Evolutionary conservation across 257 asterid genomes (phyloP).

Genomic region (Lantana camara): DNA sequence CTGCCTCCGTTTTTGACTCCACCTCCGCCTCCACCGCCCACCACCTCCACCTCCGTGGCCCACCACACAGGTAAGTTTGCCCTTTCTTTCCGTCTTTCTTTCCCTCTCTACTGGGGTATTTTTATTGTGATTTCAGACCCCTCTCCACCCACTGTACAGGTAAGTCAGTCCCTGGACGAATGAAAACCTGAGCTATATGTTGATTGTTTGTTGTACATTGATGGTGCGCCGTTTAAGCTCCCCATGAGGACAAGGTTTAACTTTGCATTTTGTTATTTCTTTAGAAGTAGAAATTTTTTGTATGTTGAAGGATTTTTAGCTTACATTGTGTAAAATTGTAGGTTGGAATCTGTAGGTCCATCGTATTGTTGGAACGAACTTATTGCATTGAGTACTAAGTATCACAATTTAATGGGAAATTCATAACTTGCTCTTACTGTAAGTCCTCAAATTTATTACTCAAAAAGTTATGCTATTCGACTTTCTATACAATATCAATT

Average conservation of each 20-base stretch:
- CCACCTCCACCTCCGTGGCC: too few species aligned
- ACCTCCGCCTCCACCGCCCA: too few species aligned
- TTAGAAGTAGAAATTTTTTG: too few species aligned
- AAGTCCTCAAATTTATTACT: slow-evolving; percentile 36
- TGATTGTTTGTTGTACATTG: slow-evolving; percentile 77
- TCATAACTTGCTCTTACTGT: slow-evolving; percentile 88
- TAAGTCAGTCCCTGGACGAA: slow-evolving; percentile 70
- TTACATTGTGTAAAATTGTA: slow-evolving; percentile 31
- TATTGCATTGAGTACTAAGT: slow-evolving; percentile 89
- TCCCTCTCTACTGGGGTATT: too few species aligned
- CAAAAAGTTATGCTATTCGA: neutral
- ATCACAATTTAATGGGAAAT: slow-evolving; percentile 87
- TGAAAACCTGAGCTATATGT: slow-evolving; percentile 78
- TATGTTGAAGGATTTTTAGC: slow-evolving; percentile 15
- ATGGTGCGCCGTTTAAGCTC: slow-evolving; percentile 98
- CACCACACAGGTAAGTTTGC: too few species aligned
- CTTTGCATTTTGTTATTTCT: slow-evolving; percentile 6
- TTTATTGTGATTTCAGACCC: too few species aligned
- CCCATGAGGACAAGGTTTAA: slow-evolving; percentile 98
- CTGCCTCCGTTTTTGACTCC: too few species aligned
- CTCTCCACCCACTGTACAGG: too few species aligned
- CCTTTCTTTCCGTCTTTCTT: too few species aligned
- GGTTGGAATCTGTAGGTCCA: slow-evolving; percentile 84
- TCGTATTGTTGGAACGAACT: slow-evolving; percentile 94
- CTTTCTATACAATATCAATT: slow-evolving; percentile 8